Conservation (phyloP, 306 rosid genomes). For the Cucurbita maxima region DNA sequence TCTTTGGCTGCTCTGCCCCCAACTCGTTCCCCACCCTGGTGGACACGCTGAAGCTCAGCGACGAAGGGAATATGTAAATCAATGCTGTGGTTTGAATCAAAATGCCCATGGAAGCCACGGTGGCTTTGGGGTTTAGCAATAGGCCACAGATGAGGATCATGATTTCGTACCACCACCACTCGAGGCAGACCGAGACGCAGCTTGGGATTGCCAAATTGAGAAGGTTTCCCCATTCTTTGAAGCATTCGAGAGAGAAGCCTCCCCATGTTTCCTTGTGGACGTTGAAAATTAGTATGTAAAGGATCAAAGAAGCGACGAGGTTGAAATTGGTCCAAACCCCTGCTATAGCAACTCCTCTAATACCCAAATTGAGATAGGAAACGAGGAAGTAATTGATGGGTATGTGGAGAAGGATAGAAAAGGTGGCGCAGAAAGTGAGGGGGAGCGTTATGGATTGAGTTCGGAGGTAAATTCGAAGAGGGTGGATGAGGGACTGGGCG, state of each 20-base stretch:
- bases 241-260: constrained; percentile 43
- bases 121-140: constrained; percentile 41
- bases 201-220: constrained; percentile 65
- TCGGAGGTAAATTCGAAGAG: constrained; percentile 71
- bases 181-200: constrained; percentile 80
- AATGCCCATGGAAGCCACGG: constrained; percentile 91
- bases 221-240: constrained; percentile 43
- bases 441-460: constrained; percentile 79
- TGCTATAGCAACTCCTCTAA: constrained; percentile 64
- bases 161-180: constrained; percentile 99
- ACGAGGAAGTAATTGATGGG: constrained; percentile 66
- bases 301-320: constrained; percentile 40
- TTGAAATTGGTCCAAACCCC: constrained; percentile 69
- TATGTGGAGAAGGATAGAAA: constrained; percentile 55
- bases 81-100: constrained; percentile 74
- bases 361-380: constrained; percentile 34
- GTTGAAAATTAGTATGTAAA: constrained; percentile 37
- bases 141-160: constrained; percentile 76
- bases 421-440: constrained; percentile 51
- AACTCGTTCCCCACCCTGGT: constrained; percentile 76
- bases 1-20: constrained; percentile 54
- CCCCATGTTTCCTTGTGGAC: constrained; percentile 55
- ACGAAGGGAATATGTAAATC: constrained; percentile 75
- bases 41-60: constrained; percentile 74
- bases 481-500: constrained; percentile 69